Evolutionary conservation across 2,329 filamentous ascomycete species (phyloP), one percentile per base, ranked within the genome.

Genomic region (Fusarium haematococcum): DNA sequence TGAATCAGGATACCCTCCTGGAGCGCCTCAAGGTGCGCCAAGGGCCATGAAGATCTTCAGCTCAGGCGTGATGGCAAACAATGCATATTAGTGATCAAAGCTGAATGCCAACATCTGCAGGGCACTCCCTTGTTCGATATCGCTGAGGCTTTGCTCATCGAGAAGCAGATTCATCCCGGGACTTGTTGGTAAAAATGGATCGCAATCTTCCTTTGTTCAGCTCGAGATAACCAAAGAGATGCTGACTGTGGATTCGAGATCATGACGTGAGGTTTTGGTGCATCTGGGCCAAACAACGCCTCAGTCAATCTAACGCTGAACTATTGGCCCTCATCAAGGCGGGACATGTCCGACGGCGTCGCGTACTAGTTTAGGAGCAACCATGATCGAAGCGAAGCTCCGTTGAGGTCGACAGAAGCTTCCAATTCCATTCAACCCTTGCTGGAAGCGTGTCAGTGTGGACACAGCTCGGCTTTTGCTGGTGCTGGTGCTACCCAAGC

Each of bases 401-500:
- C 62, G 41, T 59, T 37, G 37, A 60, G 66, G 50, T 59, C 58
- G 37, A 48, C 63, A 45, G 66, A 69, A 73, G 67, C 66, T 75
- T 74, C 66, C 61, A 74, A 69, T 67, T 43, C n/a, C 45, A 45
- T 63, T 62, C 61, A 65, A 62, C 57, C 67, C 72, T 71, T 69
- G 62, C 56, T 57, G 32, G 48, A 30, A 50, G 45, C 30, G 54
- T 67, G 73, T 69, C 73, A 62, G 60, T 48, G 66, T 74, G 69
- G 73, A 61, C 63, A 77, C 69, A 65, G 61, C 62, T 63, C 73
- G 64, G 69, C 56, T 71, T 72, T 69, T 63, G 57, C 67, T 77
- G 63, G 33, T 63, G 57, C 67, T 77, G 63, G 33, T 54, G 48
- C 48, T 32, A 33, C 57, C 50, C 56, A 58, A 48, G 59, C 67